Percentiles rank a stretch among this genome's conserved stretches.
Evolutionary conservation across 805 yeast genomes (phyloP).

Genomic region (Pichia scutulata): DNA sequence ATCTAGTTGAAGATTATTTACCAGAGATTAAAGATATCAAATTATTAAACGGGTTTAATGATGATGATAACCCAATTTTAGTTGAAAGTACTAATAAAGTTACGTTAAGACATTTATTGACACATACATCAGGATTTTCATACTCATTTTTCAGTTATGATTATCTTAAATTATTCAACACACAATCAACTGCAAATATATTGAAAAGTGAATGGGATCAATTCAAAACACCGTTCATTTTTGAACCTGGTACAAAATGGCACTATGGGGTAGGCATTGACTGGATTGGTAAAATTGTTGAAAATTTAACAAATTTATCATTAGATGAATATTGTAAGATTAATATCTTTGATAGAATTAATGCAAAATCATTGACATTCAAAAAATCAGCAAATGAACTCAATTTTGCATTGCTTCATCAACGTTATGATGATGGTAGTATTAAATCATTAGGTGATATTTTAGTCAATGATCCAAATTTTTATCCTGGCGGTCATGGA

Average conservation of each 20-base stretch:
- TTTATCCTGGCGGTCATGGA: constrained; percentile 9
- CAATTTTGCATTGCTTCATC: neutral
- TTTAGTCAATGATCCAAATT: neutral
- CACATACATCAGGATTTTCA: constrained; percentile 7
- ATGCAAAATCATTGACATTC: constrained; percentile 3
- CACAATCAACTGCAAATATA: neutral
- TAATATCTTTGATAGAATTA: constrained; percentile 3
- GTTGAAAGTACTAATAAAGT: neutral
- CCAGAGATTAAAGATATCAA: neutral
- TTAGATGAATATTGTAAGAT: constrained; percentile 4
- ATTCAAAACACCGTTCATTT: constrained; percentile 21
- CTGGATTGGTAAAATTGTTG: constrained; percentile 6
- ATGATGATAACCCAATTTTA: neutral
- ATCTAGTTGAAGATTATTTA: constrained; percentile 5
- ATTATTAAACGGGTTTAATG: neutral
- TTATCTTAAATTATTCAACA: neutral
- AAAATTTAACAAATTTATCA: constrained; percentile 1
- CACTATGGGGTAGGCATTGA: constrained; percentile 6
- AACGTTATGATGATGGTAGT: neutral
- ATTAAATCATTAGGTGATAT: neutral
- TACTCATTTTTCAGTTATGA: constrained; percentile 4
- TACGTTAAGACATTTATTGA: constrained; percentile 5
- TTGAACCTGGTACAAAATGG: constrained; percentile 15
- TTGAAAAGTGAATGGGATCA: constrained; percentile 20
- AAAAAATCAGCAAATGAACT: neutral